Base-by-base conservation (phyloP, 331 rosid genomes). In the Rosa hybrid region DNA sequence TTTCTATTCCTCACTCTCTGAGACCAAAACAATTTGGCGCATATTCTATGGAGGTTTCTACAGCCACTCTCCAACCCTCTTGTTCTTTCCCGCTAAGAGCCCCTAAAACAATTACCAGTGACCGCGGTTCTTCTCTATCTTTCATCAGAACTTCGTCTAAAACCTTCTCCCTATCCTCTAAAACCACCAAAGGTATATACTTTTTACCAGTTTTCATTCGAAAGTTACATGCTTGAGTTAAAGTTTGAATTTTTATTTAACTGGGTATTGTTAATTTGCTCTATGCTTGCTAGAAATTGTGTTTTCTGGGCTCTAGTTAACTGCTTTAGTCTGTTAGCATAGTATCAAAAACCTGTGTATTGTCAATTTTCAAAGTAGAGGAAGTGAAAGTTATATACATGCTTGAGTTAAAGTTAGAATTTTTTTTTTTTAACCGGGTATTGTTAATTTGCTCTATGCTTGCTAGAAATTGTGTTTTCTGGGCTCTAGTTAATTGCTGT, bases 11-110 rank as follows among this genome's bases (percentile, higher is more conserved):
- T 44, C 69, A 1, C 25, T 21, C 42, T 2, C 48, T 3, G 2
- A 8, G 17, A 59, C 70, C 10, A 13, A 39, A 12, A 23, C 8
- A 56, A n/a, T 74, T 41, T 56, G 68, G n/a, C 20, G 0, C 79
- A 76, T 41, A 49, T 8, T 49, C 62, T 0, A 88, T 88, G 92
- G 88, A 80, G 77, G 82, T 86, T 8, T 81, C 80, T 79, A 78
- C 39, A 34, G 39, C 39, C 39, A 34, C 79, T 84, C 86, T 90
- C 51, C 89, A 83, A 3, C 77, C 90, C 3, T 88, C 86, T 10
- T 79, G n/a, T 77, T 86, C 87, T 53, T 20, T 89, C 74, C 84
- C 85, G 6, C 42, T 54, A 27, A 72, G 80, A 65, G 56, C 83
- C n/a, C 86, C 83, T 69, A 14, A 71, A 72, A 25, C 87, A 41